These are phyloP conservation scores for Phyllosticta citrichinensis DNA, from an alignment of 2,329 filamentous ascomycete species.

Conservation along the genomic window DNA sequence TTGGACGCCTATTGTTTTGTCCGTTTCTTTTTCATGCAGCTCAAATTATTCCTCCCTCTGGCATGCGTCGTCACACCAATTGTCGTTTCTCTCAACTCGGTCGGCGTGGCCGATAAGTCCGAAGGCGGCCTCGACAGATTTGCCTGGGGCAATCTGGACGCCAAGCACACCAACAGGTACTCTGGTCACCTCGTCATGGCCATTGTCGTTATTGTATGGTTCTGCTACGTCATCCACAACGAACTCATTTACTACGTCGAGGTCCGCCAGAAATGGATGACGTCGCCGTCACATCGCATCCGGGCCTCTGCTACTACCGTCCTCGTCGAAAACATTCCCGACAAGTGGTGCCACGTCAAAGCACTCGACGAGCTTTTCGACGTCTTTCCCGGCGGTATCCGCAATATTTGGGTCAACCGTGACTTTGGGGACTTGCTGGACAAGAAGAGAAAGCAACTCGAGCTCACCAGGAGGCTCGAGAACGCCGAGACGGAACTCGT, in stretches of 20 bases:
- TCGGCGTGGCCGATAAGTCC: constrained; percentile 56
- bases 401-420: constrained; percentile 94
- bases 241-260: constrained; percentile 85
- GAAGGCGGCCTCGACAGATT: constrained; percentile 57
- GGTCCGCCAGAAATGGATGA: constrained; percentile 86
- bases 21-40: constrained; percentile 73
- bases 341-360: constrained; percentile 79
- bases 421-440: constrained; percentile 74
- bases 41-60: constrained; percentile 86
- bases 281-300: constrained; percentile 86
- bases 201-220: constrained; percentile 67
- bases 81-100: constrained; percentile 72
- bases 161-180: constrained; percentile 55
- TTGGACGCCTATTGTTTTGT: constrained; percentile 97
- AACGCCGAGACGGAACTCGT: constrained; percentile 77
- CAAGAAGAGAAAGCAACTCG: constrained; percentile 68
- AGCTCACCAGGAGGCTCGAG: constrained; percentile 64
- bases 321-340: constrained; percentile 79
- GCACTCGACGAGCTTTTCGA: constrained; percentile 80
- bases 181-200: constrained; percentile 80
- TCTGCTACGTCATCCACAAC: constrained; percentile 77
- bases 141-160: constrained; percentile 75
- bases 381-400: constrained; percentile 88
- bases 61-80: constrained; percentile 71
- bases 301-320: constrained; percentile 93